Base-by-base conservation (phyloP, 2,329 filamentous ascomycete genomes). In the Diaporthe citri region DNA sequence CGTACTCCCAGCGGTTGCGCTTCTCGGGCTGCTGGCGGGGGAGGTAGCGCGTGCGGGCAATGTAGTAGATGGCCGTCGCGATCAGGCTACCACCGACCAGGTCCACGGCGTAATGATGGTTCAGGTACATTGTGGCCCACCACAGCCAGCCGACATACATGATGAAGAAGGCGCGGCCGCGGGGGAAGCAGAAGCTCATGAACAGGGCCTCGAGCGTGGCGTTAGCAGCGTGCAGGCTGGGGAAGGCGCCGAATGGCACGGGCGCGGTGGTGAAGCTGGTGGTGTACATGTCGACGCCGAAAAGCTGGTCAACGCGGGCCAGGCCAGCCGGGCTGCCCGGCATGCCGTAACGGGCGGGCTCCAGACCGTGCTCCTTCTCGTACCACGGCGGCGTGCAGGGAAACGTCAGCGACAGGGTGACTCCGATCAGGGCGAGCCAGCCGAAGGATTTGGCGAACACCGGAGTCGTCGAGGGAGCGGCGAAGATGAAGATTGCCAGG, bases 71-170 rank as follows among this genome's bases (percentile, higher is more conserved):
- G 69, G 93, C 87, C 17, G 93, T 93, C 34, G 95, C 93, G 75
- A 95, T 88, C 76, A 98, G 87, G 82, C 93, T 95, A 79, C 96
- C 96, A 48, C 86, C 95, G 36, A 98, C 95, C 69, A 98, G 88
- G 83, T 98, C 96, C 55, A 98, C 94, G 43, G 96, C 96, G 82
- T 98, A 98, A 86, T 98, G 96, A 85, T 98, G 96, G 81, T 95
- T 97, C 71, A 98, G 90, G 82, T 98, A 98, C 95, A 98, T 98
- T 79, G 96, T 98, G 17, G 96, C 94, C 95, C 96, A 98, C 94
- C 95, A 98, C 80, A 98, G 92, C 96, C 96, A 98, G 82, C 94
- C 90, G 59, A 94, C 93, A 84, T 98, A 98, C 77, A 90, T 88
- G 77, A 96, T 90, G 85, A 97, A 97, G 71, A 97, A 85, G 17